Evolutionary conservation across 129 eudicot genomes (phyloP).

Genomic region (Chrysanthemum makinoi): DNA sequence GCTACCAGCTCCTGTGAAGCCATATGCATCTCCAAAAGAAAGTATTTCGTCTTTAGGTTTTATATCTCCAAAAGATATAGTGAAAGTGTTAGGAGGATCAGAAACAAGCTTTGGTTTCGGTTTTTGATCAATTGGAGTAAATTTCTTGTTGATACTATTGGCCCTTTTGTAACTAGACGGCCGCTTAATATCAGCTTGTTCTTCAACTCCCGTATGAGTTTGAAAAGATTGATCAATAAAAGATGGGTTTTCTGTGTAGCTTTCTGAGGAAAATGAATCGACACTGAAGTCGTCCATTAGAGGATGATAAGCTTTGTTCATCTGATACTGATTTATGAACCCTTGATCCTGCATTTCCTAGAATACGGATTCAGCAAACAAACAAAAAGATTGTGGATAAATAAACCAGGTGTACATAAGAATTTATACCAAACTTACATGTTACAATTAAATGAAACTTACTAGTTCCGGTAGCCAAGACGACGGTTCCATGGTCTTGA

Average conservation of each 20-base stretch:
- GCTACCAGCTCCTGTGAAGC: conserved; percentile 18
- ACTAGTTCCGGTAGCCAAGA: conserved; percentile 40
- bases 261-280: conserved; percentile 41
- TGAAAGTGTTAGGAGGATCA: conserved; percentile 32
- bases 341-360: conserved; percentile 46
- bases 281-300: conserved; percentile 41
- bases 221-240: conserved; percentile 38
- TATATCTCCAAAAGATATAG: conserved; percentile 39
- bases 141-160: conserved; percentile 17
- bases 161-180: conserved; percentile 21
- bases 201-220: conserved; percentile 28
- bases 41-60: conserved; percentile 39
- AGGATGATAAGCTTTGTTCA: conserved; percentile 39
- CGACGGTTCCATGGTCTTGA: conserved; percentile 24
- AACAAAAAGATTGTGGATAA: neutral
- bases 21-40: conserved; percentile 33
- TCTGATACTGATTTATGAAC: conserved; percentile 39
- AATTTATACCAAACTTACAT: neutral
- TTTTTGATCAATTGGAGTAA: conserved; percentile 21
- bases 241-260: conserved; percentile 39
- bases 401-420: neutral
- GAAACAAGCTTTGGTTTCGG: conserved; percentile 24
- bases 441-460: conserved; percentile 4
- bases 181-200: conserved; percentile 23
- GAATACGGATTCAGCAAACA: conserved; percentile 22